Conservation (phyloP, 345 rosid species). For the rapeseed (Brassica napus) region DNA sequence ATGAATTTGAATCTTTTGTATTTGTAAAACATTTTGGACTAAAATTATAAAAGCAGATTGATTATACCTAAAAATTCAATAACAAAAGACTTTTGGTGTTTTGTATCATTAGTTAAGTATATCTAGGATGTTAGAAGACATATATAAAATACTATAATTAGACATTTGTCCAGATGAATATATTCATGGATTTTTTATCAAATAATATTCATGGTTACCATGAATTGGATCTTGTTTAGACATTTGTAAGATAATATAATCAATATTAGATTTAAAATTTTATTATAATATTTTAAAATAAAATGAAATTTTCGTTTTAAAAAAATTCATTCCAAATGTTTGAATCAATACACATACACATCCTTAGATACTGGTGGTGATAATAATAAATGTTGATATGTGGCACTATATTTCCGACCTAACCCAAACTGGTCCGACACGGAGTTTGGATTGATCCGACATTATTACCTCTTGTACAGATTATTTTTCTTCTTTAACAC, state of each 20-base stretch:
- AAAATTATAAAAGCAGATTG: neutral
- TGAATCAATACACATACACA: neutral
- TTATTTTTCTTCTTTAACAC: neutral
- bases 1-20: neutral
- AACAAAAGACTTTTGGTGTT: neutral
- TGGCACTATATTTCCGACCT: neutral
- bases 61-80: neutral
- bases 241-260: neutral
- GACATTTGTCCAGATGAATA: neutral
- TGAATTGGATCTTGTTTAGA: neutral
- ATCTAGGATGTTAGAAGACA: neutral
- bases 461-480: neutral
- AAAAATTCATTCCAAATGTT: neutral
- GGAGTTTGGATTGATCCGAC: neutral
- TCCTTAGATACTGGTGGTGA: neutral
- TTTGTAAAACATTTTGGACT: neutral
- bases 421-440: constrained; percentile 19
- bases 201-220: neutral
- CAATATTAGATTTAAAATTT: neutral
- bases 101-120: neutral
- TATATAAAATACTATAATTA: neutral
- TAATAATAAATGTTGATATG: neutral
- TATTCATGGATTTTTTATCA: too few species aligned
- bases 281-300: neutral
- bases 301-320: neutral